phyloP scores from a whole-genome alignment of 2,329 filamentous ascomycete species.

The Aspergillus quadrilineatus region DNA sequence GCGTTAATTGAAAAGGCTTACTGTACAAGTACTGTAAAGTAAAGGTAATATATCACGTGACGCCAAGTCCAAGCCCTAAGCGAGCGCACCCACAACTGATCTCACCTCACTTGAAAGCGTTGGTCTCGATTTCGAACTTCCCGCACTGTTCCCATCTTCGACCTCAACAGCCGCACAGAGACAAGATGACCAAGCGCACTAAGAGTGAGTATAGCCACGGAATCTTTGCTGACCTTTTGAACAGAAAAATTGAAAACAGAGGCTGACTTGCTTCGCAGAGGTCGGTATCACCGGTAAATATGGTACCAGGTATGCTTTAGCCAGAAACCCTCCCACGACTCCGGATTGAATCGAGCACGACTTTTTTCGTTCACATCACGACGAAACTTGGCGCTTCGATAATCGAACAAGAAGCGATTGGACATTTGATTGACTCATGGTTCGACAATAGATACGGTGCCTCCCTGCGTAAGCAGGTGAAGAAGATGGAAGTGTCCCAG shows the following conservation, averaged over 20 bases:
- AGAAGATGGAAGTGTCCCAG: conserved; percentile 99
- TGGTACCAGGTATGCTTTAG: conserved; percentile 77
- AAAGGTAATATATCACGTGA: conserved; percentile 29
- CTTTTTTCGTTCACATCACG: conserved; percentile 14
- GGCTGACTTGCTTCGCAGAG: conserved; percentile 53
- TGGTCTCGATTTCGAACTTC: conserved; percentile 32
- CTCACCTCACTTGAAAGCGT: conserved; percentile 30
- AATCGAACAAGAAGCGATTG: conserved; percentile 16
- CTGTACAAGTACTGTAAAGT: neutral
- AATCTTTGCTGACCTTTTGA: neutral
- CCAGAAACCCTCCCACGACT: conserved; percentile 18
- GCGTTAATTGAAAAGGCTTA: too few species aligned
- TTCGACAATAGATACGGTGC: conserved; percentile 77
- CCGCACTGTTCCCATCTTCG: conserved; percentile 39
- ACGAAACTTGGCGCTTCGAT: conserved; percentile 5
- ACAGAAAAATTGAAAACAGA: neutral
- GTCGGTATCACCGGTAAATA: conserved; percentile 99
- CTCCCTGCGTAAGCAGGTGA: conserved; percentile 97
- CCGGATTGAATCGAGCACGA: conserved; percentile 16
- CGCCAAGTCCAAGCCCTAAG: conserved; percentile 38
- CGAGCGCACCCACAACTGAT: conserved; percentile 40
- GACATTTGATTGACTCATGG: conserved; percentile 23
- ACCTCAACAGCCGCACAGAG: conserved; percentile 39
- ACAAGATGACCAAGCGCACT: conserved; percentile 91
- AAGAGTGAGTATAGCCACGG: conserved; percentile 58